Evolutionary conservation across 2,329 filamentous ascomycete species (phyloP), one percentile per base, ranked within the genome.

Genomic region (Cytospora schulzeri): DNA sequence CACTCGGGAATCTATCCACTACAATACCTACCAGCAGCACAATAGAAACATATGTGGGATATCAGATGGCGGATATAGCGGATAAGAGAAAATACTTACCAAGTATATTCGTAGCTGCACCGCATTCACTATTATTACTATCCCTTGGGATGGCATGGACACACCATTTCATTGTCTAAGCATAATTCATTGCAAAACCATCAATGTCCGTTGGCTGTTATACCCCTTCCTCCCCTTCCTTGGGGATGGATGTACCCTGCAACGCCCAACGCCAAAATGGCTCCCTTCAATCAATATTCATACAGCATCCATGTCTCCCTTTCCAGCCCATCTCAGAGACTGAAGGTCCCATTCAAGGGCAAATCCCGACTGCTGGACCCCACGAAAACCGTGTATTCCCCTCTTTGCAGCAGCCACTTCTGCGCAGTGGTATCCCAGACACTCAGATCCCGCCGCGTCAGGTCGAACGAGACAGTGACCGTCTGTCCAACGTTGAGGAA

Each of bases 401-500:
- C 83, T 26, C 71, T 75, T 57, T 76, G 78, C 60, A 88, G 69
- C 53, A 78, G 77, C 88, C 88, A 91, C 70, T 84, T 83, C 76
- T 90, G 87, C 35, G 78, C 79, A 1, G 73, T 76, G 5, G 83
- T 80, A 71, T 90, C 86, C 89, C 88, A 91, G 29, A 86, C 79
- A 73, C 87, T 90, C 57, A 91, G 70, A 70, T 91, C 88, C 66
- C 87, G 82, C 50, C 88, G 79, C 22, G 81, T 89, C 48, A 91
- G 71, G 29, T 77, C 72, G 63, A 91, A 84, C 0, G 70, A 74
- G 0, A 88, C 75, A 0, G 76, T 79, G 19, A 76, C 74, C 22
- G 74, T 79, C 63, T 80, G 73, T 0, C 80, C 80, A 0, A 79
- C 76, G 17, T 78, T 75, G 53, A 90, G 67, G 19, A 76, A 77